A percentile compares a stretch with the other conserved stretches of the same genome.
These are phyloP conservation scores for Suillus occidentalis DNA, from an alignment of 768 basidiomycete genomes.

Conservation along the genomic window DNA sequence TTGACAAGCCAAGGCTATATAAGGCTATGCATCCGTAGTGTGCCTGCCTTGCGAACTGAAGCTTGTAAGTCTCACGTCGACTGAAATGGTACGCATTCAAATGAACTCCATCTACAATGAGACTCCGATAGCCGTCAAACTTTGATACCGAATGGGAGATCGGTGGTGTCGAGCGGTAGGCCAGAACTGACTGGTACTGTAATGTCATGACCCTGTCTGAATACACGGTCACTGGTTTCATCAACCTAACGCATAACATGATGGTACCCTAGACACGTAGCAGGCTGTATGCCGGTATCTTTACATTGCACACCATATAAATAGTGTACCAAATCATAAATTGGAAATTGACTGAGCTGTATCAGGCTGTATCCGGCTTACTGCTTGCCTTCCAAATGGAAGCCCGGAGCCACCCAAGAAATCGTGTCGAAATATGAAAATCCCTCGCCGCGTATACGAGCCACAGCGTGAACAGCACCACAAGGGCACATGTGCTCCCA, in stretches of 20 bases:
- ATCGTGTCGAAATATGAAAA: not conserved
- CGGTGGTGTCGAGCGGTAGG: not conserved
- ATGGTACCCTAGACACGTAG: not conserved
- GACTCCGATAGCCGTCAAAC: not conserved
- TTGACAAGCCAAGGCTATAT: not conserved
- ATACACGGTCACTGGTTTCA: not conserved
- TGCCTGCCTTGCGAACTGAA: not conserved
- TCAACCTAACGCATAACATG: not conserved
- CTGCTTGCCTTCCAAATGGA: not conserved
- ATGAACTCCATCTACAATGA: not conserved
- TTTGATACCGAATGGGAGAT: not conserved
- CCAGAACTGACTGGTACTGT: not conserved
- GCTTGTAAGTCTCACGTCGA: slow-evolving; percentile 1
- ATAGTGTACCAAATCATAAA: not conserved
- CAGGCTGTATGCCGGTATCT: not conserved
- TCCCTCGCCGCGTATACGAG: slow-evolving; percentile 3
- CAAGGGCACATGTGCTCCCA: slow-evolving; percentile 19
- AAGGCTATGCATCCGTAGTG: not conserved
- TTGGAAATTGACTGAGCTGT: not conserved
- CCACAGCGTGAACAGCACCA: slow-evolving; percentile 24
- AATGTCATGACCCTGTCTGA: not conserved
- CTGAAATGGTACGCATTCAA: not conserved
- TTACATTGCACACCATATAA: not conserved
- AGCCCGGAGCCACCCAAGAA: not conserved
- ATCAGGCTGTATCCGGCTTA: not conserved